phyloP scores from a whole-genome alignment of 2,329 filamentous ascomycete species.

The Zymoseptoria tritici region DNA sequence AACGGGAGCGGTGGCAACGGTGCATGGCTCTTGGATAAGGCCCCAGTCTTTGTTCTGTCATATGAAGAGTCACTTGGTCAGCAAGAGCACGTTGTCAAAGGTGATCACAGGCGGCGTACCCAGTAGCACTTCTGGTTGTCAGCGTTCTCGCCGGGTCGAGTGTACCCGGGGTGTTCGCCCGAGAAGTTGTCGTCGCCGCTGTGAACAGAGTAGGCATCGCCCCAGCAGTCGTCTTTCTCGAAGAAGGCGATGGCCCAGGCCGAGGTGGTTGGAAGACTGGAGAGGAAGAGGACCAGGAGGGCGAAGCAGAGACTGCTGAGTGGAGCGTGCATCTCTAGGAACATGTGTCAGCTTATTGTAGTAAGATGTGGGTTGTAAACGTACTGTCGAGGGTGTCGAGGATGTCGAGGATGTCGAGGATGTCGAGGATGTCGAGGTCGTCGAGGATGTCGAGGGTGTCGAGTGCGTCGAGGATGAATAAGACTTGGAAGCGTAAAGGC shows the following conservation, averaged over 20 bases:
- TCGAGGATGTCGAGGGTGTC: neutral
- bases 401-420: no score
- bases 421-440: no score
- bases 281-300: neutral
- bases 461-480: no score
- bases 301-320: neutral
- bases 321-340: neutral
- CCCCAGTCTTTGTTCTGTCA: neutral
- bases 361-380: neutral
- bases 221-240: neutral
- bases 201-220: neutral
- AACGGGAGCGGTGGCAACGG: neutral
- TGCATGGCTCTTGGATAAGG: neutral
- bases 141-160: neutral
- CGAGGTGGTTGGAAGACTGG: neutral
- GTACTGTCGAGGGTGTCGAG: neutral
- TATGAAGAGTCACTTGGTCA: neutral
- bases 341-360: neutral
- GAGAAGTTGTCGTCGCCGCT: neutral
- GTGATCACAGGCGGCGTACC: neutral
- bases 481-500: no score
- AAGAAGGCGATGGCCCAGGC: constrained; percentile 5
- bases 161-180: neutral
- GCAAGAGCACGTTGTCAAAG: neutral
- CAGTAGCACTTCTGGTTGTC: neutral